Conservation (phyloP, 257 asterid species). For the Solanum lignicaule region DNA sequence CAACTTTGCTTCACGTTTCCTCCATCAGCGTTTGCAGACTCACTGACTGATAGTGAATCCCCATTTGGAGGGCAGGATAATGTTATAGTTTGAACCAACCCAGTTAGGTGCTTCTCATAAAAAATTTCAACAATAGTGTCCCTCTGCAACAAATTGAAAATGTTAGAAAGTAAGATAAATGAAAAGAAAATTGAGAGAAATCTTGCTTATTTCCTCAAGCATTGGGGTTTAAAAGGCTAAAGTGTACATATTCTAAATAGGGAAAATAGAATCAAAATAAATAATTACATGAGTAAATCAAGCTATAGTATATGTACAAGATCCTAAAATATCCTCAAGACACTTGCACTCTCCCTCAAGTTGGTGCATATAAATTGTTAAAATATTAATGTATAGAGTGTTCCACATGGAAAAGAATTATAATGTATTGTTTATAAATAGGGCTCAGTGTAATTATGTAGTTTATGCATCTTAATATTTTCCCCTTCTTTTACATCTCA, state of each 20-base stretch:
- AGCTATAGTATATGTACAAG: background rate
- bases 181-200: background rate
- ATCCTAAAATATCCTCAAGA: background rate
- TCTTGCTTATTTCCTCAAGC: background rate
- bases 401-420: background rate
- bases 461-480: background rate
- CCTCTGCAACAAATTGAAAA: constrained; percentile 49
- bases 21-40: constrained; percentile 31
- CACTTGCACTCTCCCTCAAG: background rate
- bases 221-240: background rate
- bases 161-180: background rate
- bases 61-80: constrained; percentile 46
- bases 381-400: background rate
- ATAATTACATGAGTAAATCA: background rate
- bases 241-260: background rate
- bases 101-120: constrained; percentile 81
- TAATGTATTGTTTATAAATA: background rate
- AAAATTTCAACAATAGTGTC: constrained; percentile 70
- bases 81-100: constrained; percentile 64
- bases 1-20: constrained; percentile 32
- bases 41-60: constrained; percentile 19
- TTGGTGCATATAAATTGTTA: background rate
- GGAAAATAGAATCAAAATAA: background rate
- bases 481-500: background rate
- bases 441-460: background rate